A percentile compares a stretch with the other conserved stretches of the same genome.
Conservation (phyloP, 352 stramenopile genomes). For the Peronospora belbahrii region DNA sequence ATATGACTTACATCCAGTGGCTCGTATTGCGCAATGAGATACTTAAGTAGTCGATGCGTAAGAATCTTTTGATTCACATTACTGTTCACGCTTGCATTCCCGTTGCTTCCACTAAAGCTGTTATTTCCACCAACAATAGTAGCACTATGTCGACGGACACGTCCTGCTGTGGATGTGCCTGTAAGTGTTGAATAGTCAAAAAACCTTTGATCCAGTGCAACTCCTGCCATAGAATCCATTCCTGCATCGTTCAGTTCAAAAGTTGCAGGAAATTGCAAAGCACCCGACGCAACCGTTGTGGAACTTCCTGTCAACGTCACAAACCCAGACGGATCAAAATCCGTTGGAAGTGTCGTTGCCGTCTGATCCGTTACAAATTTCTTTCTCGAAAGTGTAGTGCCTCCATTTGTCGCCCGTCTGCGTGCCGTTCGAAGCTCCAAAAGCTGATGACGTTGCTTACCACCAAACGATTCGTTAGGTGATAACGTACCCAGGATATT, state of each 20-base stretch:
- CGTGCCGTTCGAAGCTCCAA: constrained; percentile 50
- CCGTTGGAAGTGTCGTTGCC: constrained; percentile 10
- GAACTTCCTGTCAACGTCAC: constrained; percentile 32
- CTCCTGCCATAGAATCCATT: constrained; percentile 36
- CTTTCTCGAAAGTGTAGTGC: constrained; percentile 26
- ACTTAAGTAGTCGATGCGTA: constrained; percentile 63
- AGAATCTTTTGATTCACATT: not conserved
- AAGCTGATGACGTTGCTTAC: too few species aligned
- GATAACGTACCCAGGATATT: constrained; percentile 32
- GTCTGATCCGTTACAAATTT: constrained; percentile 37
- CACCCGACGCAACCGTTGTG: constrained; percentile 12
- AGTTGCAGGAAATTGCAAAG: constrained; percentile 43
- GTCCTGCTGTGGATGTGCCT: constrained; percentile 5
- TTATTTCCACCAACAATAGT: constrained; percentile 5
- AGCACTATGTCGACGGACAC: constrained; percentile 23
- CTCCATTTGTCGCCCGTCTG: constrained; percentile 23
- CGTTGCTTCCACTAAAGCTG: not conserved
- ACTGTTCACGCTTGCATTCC: not conserved
- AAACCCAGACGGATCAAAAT: constrained; percentile 65
- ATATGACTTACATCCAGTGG: constrained; percentile 65
- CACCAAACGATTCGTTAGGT: too few species aligned
- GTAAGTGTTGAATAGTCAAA: constrained; percentile 32
- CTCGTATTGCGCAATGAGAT: constrained; percentile 70
- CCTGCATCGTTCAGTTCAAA: constrained; percentile 44
- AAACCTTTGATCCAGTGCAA: constrained; percentile 38